A percentile compares a stretch with the other conserved stretches of the same genome.
These are phyloP conservation scores for Dalbergia oliveri DNA, from an alignment of 306 rosid genomes.

Conservation along the genomic window DNA sequence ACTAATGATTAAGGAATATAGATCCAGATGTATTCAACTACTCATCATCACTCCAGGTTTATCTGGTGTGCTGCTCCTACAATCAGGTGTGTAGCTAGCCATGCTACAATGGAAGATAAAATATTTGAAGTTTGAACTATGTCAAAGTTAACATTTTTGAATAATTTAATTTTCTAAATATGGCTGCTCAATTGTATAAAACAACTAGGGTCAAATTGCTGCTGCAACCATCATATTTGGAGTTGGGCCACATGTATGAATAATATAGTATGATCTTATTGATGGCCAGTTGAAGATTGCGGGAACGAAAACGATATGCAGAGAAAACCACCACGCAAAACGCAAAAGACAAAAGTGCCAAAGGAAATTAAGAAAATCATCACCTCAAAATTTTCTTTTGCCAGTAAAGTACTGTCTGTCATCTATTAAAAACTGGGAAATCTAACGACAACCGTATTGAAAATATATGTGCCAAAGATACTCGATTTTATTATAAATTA, in stretches of 20 bases:
- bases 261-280: no score
- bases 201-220: neutral
- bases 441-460: constrained; percentile 14
- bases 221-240: neutral
- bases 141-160: neutral
- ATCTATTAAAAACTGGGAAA: constrained; percentile 7
- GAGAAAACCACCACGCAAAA: neutral
- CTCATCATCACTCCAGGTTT: neutral
- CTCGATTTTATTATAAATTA: neutral
- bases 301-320: neutral
- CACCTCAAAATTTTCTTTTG: neutral
- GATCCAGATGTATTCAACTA: neutral
- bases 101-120: neutral
- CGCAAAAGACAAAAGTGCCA: neutral
- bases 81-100: neutral
- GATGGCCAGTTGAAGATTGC: neutral
- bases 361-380: neutral
- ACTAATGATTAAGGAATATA: constrained; percentile 20
- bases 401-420: no score
- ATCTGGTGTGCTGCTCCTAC: neutral
- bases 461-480: neutral
- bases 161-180: neutral
- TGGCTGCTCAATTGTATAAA: constrained; percentile 18
- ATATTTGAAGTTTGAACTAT: neutral
- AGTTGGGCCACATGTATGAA: constrained; percentile 11